Evolutionary conservation across 176 grass and related monocot species (phyloP), one percentile per base, ranked within the genome.

Genomic region (Cymbopogon citratus): DNA sequence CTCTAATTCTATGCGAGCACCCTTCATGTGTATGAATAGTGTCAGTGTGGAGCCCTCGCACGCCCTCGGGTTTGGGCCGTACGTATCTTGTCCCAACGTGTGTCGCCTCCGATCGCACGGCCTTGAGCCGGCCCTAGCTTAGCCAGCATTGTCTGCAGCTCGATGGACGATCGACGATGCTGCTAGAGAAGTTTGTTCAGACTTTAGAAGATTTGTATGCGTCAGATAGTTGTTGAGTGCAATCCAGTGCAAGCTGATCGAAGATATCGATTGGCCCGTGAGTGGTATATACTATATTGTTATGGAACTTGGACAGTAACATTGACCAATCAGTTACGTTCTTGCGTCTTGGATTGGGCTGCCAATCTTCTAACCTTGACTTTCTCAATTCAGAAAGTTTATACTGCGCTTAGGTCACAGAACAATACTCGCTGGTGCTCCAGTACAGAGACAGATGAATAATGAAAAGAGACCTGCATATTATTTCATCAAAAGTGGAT

Each of bases 321-420:
- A 33, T 64, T 44, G 87, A 78, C 45, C 57, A 8, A 78, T 31
- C 27, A 6, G 63, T 12, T 1, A 12, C 9, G 23, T 51, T 51
- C 21, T 78, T 81, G 83, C 78, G 43, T 89, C 64, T 28, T 8
- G 21, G 66, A 48, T 60, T 83, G 74, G 86, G 12, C 15, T 66
- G 57, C 12, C 34, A 4, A 52, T 6, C 34, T 40, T 70, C 26
- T 12, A 33, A 33, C 23, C 45, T n/a, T 49, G n/a, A 69, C 75
- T 33, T 82, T 44, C 67, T 61, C 14, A 21, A 54, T 68, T 0
- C 3, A 69, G 39, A 69, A 85, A 81, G 71, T 81, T 70, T 45
- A 85, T 33, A 57, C 61, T 10, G n/a, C 7, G n/a, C 54, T 60
- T 41, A 75, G 81, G 81, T 76, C 52, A 23, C 9, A 13, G 26